These are phyloP conservation scores for Turritis glabra DNA, from an alignment of 345 rosid genomes.

Conservation along the genomic window DNA sequence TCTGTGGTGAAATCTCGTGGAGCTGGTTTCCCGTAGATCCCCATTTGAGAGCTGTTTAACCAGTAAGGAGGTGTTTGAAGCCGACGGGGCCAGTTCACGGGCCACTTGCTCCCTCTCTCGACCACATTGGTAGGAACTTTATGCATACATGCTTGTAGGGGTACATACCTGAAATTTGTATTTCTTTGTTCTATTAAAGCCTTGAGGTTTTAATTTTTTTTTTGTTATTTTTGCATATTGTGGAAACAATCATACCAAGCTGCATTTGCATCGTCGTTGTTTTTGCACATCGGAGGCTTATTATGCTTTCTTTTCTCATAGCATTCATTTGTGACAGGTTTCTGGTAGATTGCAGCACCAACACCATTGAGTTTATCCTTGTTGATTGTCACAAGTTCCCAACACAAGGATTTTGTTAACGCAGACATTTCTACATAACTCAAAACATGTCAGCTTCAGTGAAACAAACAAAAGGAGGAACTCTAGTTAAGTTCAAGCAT, in stretches of 20 bases:
- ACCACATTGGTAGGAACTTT: constrained; percentile 46
- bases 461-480: not conserved
- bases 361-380: constrained; percentile 71
- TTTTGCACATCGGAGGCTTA: constrained; percentile 72
- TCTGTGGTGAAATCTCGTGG: constrained; percentile 74
- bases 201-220: not conserved
- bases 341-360: constrained; percentile 79
- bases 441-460: constrained; percentile 18
- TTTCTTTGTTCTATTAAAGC: not conserved
- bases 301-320: constrained; percentile 66
- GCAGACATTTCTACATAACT: constrained; percentile 62
- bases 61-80: constrained; percentile 72
- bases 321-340: constrained; percentile 76
- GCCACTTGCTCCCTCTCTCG: constrained; percentile 79
- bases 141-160: constrained; percentile 85
- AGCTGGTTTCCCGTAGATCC: constrained; percentile 89
- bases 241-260: constrained; percentile 58
- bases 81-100: constrained; percentile 70
- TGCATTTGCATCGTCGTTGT: constrained; percentile 80
- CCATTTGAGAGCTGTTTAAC: constrained; percentile 85
- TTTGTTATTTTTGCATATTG: not conserved
- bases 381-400: constrained; percentile 86
- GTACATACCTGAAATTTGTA: constrained; percentile 69
- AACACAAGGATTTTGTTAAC: constrained; percentile 76
- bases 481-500: not conserved